Base-by-base conservation (phyloP, 495 filamentous ascomycete genomes). In the Xylaria sp. region DNA sequence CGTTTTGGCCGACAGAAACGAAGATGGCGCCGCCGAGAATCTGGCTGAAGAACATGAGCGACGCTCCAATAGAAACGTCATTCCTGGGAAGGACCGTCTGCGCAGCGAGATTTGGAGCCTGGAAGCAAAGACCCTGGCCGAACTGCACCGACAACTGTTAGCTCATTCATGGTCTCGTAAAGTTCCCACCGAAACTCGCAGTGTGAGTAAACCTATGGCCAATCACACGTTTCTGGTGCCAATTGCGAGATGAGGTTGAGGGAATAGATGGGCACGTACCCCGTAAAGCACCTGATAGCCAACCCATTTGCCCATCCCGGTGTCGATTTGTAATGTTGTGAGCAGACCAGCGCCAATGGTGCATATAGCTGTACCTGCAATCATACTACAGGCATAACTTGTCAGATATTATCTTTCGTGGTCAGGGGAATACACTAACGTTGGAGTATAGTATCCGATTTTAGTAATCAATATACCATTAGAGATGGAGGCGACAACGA, bases 261-360 rank as follows among this genome's bases (percentile, higher is more conserved):
- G 19, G 21, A 43, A 67, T 67, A 40, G 17, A 48, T 19, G 3
- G 0, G 21, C 1, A 58, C 69, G 0, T 71, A 75, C 90, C 66
- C 92, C 91, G 69, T 82, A 90, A 29, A 92, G 44, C 48, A 90
- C 77, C 75, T 93, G 88, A 74, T 89, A 93, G 19, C 90, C 90
- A 61, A 91, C 89, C 91, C 91, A 94, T 40, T 84, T 80, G 5
- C 81, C 68, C 29, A 82, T 81, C 21, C 75, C 73, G 2, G 89
- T 88, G 67, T 86, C 77, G 1, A 82, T 61, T 35, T 83, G 82
- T 55, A 92, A 83, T 1, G 90, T 90, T 0, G 88, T 89, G 26
- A 94, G 74, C 19, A 94, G 77, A 0, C 92, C 92, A 12, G 88
- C 81, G 0, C 89, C 92, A 11, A 90, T 81, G 12, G 87, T 79